These are phyloP conservation scores for Boletus subparvulus DNA, from an alignment of 768 basidiomycete genomes.

Conservation along the genomic window DNA sequence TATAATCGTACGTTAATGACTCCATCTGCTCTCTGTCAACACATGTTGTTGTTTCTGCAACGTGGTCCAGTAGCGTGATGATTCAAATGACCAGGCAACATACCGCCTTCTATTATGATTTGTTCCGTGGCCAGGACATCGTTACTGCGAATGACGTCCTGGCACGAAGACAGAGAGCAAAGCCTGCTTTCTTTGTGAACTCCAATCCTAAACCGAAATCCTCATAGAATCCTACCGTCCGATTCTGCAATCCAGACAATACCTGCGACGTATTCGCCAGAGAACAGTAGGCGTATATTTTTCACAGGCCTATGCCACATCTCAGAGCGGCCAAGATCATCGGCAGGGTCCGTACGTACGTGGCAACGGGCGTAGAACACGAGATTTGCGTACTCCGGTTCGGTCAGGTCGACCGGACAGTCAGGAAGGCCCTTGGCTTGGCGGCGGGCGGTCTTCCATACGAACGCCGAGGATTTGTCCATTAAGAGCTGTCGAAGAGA, in stretches of 20 bases:
- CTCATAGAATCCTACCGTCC: not conserved
- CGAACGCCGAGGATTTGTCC: not conserved
- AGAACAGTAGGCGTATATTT: not conserved
- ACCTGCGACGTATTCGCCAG: not conserved
- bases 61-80: not conserved
- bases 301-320: not conserved
- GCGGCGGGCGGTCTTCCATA: not conserved
- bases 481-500: not conserved
- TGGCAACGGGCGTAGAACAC: not conserved
- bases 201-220: not conserved
- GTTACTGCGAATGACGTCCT: not conserved
- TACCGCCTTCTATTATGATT: not conserved
- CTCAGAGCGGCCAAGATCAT: not conserved
- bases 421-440: not conserved
- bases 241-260: not conserved
- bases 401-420: constrained; percentile 1
- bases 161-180: not conserved
- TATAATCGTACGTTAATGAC: not conserved
- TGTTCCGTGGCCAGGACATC: not conserved
- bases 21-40: not conserved
- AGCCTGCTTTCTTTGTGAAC: not conserved
- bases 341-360: not conserved
- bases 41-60: not conserved
- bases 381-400: not conserved
- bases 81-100: not conserved